Base-by-base conservation (phyloP, 164 flowering plant species). In the Stephania japonica region DNA sequence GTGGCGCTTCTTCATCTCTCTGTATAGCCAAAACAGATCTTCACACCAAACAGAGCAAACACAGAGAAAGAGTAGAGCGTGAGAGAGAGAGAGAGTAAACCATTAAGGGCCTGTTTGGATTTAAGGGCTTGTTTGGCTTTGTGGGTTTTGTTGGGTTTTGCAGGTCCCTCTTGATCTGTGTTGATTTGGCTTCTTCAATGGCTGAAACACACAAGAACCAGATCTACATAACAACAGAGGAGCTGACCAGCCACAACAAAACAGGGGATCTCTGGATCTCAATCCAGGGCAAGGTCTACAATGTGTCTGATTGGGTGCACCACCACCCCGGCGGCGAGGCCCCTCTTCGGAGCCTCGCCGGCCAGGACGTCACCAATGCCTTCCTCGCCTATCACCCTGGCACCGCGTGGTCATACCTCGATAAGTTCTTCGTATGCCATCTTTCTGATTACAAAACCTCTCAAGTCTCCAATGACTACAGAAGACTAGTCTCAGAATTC, bases 241-340 rank as follows among this genome's bases (percentile, higher is more conserved):
- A 89, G 75, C 86, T 93, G 0, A 69, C 70, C 38, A 42, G 24
- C 67, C 98, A 93, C 78, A 85, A 85, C 87, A 81, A 85, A 73
- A 71, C 82, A 0, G 89, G 83, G 26, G 95, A 93, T 74, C 72
- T 91, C n/a, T 93, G 98, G 98, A 86, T 93, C 84, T 89, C 93
- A 0, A 87, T 93, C 21, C 94, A 87, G 73, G 97, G 94, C 0
- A 91, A 90, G 75, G 90, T 91, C 4, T 93, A 93, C 76, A 76
- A 93, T 70, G 95, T 91, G 6, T 73, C 95, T 0, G 77, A 82
- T 0, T 93, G 98, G 98, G 78, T 67, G 1, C 83, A 86, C 53
- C 76, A 76, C 8, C 98, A 93, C 49, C 98, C 98, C 0, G 97
- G 98, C 21, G 97, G 97, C 1, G 94, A 87, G 0, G 9, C 72